Percentiles rank a stretch among this genome's conserved stretches.
Evolutionary conservation across 805 yeast genomes (phyloP).

Genomic region (Metschnikowia kofuensis): DNA sequence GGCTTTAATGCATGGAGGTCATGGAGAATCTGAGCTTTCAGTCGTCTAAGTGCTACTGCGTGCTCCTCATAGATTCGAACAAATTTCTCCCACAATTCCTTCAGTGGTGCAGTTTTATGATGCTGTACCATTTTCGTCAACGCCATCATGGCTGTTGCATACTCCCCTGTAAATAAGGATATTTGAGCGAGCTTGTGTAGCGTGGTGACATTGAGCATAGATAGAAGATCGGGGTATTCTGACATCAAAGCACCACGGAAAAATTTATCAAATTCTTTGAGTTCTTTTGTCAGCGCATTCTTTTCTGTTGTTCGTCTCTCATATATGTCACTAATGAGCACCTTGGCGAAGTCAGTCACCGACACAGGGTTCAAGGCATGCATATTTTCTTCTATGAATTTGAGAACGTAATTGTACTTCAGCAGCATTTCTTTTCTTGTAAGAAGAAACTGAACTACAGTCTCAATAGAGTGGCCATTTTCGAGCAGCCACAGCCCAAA

Average conservation of each 20-base stretch:
- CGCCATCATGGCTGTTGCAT: slow-evolving; percentile 9
- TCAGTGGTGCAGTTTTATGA: slow-evolving; percentile 22
- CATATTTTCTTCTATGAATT: slow-evolving; percentile 11
- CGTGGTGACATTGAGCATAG: slow-evolving; percentile 17
- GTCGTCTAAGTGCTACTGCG: slow-evolving; percentile 3
- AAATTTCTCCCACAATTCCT: slow-evolving; percentile 21
- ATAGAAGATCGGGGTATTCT: slow-evolving; percentile 13
- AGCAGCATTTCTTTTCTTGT: slow-evolving; percentile 12
- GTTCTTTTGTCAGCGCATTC: slow-evolving; percentile 8
- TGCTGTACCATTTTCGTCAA: slow-evolving; percentile 14
- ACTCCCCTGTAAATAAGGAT: slow-evolving; percentile 18
- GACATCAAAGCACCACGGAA: slow-evolving; percentile 9
- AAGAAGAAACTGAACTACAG: slow-evolving; percentile 14
- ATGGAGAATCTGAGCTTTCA: slow-evolving; percentile 15
- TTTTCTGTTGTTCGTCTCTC: slow-evolving; percentile 3
- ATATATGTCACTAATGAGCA: slow-evolving; percentile 15
- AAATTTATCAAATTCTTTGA: slow-evolving; percentile 11
- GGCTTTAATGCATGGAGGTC: slow-evolving; percentile 27
- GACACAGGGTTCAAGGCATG: slow-evolving; percentile 13
- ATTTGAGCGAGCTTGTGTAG: slow-evolving; percentile 26
- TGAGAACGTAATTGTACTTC: slow-evolving; percentile 14
- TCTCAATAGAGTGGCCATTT: slow-evolving; percentile 7
- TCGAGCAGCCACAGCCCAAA: slow-evolving; percentile 3
- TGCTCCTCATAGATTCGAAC: slow-evolving; percentile 16
- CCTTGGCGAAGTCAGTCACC: slow-evolving; percentile 13